Conservation (phyloP, 768 basidiomycete genomes). For the Tylopilus rubrobrunneus region DNA sequence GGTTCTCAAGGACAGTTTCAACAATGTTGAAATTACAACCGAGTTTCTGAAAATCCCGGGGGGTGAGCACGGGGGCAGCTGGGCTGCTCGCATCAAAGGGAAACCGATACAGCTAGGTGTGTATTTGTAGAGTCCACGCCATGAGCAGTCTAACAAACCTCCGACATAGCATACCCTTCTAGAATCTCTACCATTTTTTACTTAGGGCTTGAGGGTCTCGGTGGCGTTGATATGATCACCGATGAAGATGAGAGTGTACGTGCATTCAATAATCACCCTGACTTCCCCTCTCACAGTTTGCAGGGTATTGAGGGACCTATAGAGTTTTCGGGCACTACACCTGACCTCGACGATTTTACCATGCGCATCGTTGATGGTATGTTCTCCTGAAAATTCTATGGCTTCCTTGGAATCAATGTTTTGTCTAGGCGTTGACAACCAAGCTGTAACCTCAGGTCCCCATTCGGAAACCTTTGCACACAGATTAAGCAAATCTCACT, state of each 20-base stretch:
- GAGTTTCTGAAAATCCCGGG: slow-evolving; percentile 84
- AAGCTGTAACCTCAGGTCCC: slow-evolving; percentile 48
- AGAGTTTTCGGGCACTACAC: slow-evolving; percentile 66
- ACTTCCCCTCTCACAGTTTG: slow-evolving; percentile 3
- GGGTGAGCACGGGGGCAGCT: slow-evolving; percentile 80
- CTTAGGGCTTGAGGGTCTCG: slow-evolving; percentile 82
- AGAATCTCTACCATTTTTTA: slow-evolving; percentile 83
- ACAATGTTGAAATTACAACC: slow-evolving; percentile 83
- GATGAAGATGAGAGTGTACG: slow-evolving; percentile 71
- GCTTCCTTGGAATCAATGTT: slow-evolving; percentile 3
- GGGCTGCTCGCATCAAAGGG: slow-evolving; percentile 83
- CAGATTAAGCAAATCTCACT: slow-evolving; percentile 68
- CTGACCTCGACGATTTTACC: slow-evolving; percentile 78
- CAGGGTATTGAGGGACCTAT: slow-evolving; percentile 76
- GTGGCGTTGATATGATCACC: slow-evolving; percentile 75
- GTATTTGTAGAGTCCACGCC: neutral
- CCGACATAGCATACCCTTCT: slow-evolving; percentile 41
- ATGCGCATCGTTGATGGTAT: slow-evolving; percentile 77
- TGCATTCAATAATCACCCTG: slow-evolving; percentile 3
- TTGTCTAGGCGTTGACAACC: slow-evolving; percentile 55
- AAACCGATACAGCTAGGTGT: slow-evolving; percentile 67
- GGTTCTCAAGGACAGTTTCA: slow-evolving; percentile 71
- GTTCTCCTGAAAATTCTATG: slow-evolving; percentile 3
- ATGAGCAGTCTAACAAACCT: slow-evolving; percentile 25
- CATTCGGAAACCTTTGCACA: slow-evolving; percentile 56